Base-by-base conservation (phyloP, 768 basidiomycete species). In the Hemileccinum impolitum region DNA sequence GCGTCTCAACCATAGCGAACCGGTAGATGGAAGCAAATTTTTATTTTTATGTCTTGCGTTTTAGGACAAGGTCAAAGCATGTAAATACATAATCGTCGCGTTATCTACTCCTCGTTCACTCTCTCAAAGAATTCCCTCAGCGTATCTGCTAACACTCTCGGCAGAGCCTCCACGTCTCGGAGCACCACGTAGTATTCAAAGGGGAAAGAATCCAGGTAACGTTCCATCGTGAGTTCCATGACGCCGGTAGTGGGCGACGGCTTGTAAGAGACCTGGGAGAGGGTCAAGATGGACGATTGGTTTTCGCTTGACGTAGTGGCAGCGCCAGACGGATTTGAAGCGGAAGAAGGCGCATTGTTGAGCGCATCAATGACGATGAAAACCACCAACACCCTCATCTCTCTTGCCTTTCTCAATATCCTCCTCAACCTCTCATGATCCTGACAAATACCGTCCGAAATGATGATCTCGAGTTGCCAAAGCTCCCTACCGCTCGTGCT, bases 401-500 rank as follows among this genome's bases (percentile, higher is more conserved):
- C 94, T 57, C 87, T 82, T 4, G 95, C 96, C 56, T 80, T 82
- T 31, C 96, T 76, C 17, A 99, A 74, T 25, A 90, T 69, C 3
- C 83, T 82, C 32, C 87, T 82, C 43, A 99, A 75, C 56, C 78
- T 76, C 36, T 94, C 89, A 67, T 97, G 94, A 62, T 96, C 90
- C 65, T 98, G 93, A 64, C 94, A 98, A 57, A 97, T 88, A n/a
- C 96, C 96, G 60, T 99, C 96, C 14, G 94, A 97, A 52, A 99
- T 92, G 75, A 99, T 96, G 71, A 98, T 90, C 67, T 97, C 82
- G 46, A 99, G 78, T 65, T 99, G 96, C 96, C 96, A 98, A 19
- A 99, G 74, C 54, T 98, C 94, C 15, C 81, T 78, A 3, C 81
- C 74, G 15, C 85, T 85, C 37, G 75, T 74, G 67, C 76, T 37